Base-by-base conservation (phyloP, 2,329 filamentous ascomycete genomes). In the Neodidymelliopsis sp. region DNA sequence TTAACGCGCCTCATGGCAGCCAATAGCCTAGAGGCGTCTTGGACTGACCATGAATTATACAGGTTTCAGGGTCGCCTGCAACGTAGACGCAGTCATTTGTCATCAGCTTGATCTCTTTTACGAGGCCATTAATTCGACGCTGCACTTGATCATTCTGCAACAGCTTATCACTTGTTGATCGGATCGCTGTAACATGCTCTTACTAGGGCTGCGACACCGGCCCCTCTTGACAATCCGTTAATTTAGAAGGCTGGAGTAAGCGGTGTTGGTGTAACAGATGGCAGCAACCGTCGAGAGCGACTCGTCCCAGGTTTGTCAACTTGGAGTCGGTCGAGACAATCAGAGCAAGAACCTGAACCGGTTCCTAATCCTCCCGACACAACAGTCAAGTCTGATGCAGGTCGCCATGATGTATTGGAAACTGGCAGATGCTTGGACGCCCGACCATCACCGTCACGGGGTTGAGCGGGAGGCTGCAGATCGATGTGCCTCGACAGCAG, bases 401-500 rank as follows among this genome's bases (percentile, higher is more conserved):
- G 62, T 60, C 53, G 67, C 65, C 66, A 71, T 66, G 58, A 64
- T 52, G 59, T 61, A 45, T 60, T 47, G 53, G 58, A 53, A 50
- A 44, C 54, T 65, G 50, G 45, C 46, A 58, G 37, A 36, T 67
- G 53, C 56, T 69, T 66, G 63, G 62, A 60, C 50, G 59, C 57
- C 53, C 57, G 54, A 52, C 46, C 56, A 59, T 65, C 36, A 53
- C 53, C 54, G 59, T 70, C 65, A 69, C 62, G 66, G 63, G 60
- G 53, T 59, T 37, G 51, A 35, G 54, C 69, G 69, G 69, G 68
- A 72, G 68, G 68, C 69, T 70, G 70, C 70, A 72, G 57, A 45
- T 42, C 53, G 43, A 58, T 65, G 65, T 64, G 54, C 45, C 60
- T 63, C 62, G 49, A 65, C 51, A 63, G 48, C 59, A 59, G 60